Evolutionary conservation across 1,284 basidiomycete genomes (phyloP).

Genomic region (Pulchroboletus neoregius): DNA sequence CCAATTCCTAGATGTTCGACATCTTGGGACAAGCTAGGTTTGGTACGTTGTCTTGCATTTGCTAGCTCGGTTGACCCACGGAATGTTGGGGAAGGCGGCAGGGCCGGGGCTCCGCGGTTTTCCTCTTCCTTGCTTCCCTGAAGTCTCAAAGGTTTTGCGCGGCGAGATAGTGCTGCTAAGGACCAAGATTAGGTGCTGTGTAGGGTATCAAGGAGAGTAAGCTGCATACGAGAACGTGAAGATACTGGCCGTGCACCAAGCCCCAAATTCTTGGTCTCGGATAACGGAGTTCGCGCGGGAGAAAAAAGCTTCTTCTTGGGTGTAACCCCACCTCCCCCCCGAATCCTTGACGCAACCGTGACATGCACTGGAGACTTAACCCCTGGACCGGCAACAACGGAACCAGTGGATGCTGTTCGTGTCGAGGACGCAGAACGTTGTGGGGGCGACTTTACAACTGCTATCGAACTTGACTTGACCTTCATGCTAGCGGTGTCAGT

Average conservation of each 20-base stretch:
- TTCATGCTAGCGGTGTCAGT: constrained; percentile 7
- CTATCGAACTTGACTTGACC: constrained; percentile 11
- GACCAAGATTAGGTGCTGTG: constrained; percentile 4
- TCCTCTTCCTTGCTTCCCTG: constrained; percentile 15
- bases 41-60: constrained; percentile 11
- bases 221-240: constrained; percentile 22
- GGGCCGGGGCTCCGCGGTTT: neutral
- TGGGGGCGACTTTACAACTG: constrained; percentile 13
- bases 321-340: constrained; percentile 18
- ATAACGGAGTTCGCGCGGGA: constrained; percentile 40
- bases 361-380: constrained; percentile 24
- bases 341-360: constrained; percentile 19
- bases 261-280: constrained; percentile 35
- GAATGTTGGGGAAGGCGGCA: constrained; percentile 4
- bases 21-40: constrained; percentile 3
- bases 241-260: constrained; percentile 20
- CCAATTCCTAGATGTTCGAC: constrained; percentile 17
- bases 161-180: constrained; percentile 17
- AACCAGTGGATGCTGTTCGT: constrained; percentile 7
- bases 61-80: constrained; percentile 1
- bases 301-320: constrained; percentile 38
- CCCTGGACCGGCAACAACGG: constrained; percentile 3
- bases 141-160: constrained; percentile 14
- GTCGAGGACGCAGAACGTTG: constrained; percentile 8
- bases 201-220: neutral